These are phyloP conservation scores for Neurospora sp. DNA, from an alignment of 2,329 filamentous ascomycete species.

Conservation along the genomic window DNA sequence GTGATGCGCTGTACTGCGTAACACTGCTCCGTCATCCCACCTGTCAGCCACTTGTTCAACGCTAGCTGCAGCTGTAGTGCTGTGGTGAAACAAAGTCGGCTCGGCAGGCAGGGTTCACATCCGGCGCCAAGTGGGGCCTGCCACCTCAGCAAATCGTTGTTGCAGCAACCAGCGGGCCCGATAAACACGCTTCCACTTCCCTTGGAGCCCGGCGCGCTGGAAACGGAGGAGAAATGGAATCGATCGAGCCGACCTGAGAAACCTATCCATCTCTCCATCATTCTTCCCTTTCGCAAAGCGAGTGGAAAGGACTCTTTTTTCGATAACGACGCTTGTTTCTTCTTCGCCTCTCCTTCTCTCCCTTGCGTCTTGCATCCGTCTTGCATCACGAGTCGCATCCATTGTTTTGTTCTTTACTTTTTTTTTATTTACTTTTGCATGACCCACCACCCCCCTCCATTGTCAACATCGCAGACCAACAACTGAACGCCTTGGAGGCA, in stretches of 20 bases:
- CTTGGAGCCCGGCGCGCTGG: neutral
- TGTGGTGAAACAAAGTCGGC: neutral
- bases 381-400: neutral
- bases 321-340: neutral
- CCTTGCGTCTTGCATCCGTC: neutral
- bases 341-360: neutral
- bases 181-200: neutral
- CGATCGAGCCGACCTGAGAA: neutral
- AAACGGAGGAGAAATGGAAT: neutral
- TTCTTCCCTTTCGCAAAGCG: neutral
- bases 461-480: neutral
- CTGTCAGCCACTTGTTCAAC: neutral
- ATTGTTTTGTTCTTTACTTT: neutral
- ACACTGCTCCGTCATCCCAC: neutral
- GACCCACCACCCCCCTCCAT: neutral
- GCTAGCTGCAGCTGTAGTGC: neutral
- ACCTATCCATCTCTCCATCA: neutral
- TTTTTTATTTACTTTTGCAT: neutral
- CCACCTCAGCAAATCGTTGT: neutral
- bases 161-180: neutral
- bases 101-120: neutral
- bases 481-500: neutral
- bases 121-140: neutral
- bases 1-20: neutral
- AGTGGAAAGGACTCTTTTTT: neutral